Percentiles rank a stretch among this genome's conserved stretches.
Evolutionary conservation across 179 eudicot genomes (phyloP).

Genomic region (Spinacia oleracea): DNA sequence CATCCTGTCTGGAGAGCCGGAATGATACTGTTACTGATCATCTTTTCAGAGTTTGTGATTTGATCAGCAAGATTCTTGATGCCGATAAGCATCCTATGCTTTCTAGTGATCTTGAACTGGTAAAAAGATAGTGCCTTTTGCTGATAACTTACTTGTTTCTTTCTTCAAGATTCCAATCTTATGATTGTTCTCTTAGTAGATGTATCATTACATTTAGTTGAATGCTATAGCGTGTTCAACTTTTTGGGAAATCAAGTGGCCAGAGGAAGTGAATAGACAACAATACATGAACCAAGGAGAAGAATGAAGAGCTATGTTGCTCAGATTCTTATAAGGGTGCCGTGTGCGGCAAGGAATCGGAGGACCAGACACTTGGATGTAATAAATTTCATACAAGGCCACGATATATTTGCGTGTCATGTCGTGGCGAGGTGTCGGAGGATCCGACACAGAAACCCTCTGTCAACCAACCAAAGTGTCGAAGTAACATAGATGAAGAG

Average conservation of each 20-base stretch:
- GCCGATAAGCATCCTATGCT: conserved; percentile 61
- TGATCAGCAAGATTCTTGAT: conserved; percentile 64
- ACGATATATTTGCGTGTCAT: too few relatives aligned
- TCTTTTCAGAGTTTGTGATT: conserved; percentile 67
- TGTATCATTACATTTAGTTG: background rate
- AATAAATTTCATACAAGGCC: too few relatives aligned
- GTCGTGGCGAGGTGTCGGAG: too few relatives aligned
- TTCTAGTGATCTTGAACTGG: conserved; percentile 61
- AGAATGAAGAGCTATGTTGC: too few relatives aligned
- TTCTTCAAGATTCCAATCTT: background rate
- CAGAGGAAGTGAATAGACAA: background rate
- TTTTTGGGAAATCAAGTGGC: background rate
- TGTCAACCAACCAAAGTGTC: too few relatives aligned
- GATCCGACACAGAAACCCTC: too few relatives aligned
- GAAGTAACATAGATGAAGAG: too few relatives aligned
- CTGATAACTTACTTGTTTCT: background rate
- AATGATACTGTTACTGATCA: conserved; percentile 61
- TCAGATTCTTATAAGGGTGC: too few relatives aligned
- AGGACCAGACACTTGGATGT: too few relatives aligned
- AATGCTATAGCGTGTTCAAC: background rate
- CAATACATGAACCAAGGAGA: background rate
- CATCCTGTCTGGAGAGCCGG: conserved; percentile 81
- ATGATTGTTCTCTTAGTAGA: background rate
- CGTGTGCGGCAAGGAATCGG: too few relatives aligned
- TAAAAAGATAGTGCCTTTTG: conserved; percentile 23